Evolutionary conservation across 805 yeast species (phyloP), one percentile per base, ranked within the genome.

Genomic region (Schwanniomyces pseudopolymorphus): DNA sequence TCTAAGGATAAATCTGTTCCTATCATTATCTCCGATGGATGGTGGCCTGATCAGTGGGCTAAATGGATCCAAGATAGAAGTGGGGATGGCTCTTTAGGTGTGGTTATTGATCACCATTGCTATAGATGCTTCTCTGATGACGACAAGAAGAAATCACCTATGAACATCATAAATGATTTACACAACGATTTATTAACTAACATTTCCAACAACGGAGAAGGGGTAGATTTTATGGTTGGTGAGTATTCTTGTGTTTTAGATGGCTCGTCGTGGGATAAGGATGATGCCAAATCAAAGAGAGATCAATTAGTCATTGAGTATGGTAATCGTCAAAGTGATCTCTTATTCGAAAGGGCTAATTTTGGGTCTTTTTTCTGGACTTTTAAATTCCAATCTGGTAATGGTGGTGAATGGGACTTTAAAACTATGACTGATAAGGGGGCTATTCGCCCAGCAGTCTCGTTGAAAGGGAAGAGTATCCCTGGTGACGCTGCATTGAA

Each of bases 341-440:
- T 78, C 5, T 79, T 87, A 58, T 58, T 62, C 4, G 55, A 77
- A 33, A 67, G 85, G 28, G 84, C 92, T 1, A 63, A 74, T 8
- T 77, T 81, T 46, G 98, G 98, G 0, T 75, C 80, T 48, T 91
- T 77, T 64, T 92, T 94, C 66, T 92, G 98, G 98, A 87, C 96
- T 1, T 87, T 70, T 63, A 89, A 89, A 66, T 91, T 91, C 60
- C 80, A 85, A 60, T 75, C 82, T 47, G 97, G 97, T 2, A 85
- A 84, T 59, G 97, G 97, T 37, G 98, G 98, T 13, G 97, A 89
- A 67, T 92, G 98, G 98, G 97, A 94, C 42, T 85, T 89, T 66
- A 75, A 77, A 20, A 87, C 89, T 31, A 88, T 87, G 90, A 70
- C 77, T 17, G 82, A 84, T 19, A 67, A 69, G 43, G 89, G 89